Evolutionary conservation across 306 rosid species (phyloP).

Genomic region (Dalbergia cochinchinensis): DNA sequence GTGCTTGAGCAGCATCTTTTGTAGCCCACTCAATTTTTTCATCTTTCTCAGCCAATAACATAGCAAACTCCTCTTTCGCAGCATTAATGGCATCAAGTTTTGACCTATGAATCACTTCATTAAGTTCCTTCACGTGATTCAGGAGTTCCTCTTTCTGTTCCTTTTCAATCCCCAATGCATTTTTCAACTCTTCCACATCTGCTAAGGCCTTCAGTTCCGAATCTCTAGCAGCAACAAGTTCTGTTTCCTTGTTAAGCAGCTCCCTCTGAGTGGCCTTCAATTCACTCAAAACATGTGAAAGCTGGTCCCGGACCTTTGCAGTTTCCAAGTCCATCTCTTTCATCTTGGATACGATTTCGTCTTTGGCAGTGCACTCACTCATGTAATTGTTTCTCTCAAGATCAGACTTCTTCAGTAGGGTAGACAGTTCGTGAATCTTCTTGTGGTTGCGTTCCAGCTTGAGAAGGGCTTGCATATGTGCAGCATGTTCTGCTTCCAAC

Average conservation of each 20-base stretch:
- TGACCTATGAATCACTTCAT: constrained; percentile 48
- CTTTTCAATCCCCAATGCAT: constrained; percentile 50
- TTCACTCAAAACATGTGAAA: constrained; percentile 55
- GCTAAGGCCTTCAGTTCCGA: constrained; percentile 54
- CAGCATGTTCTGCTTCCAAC: constrained; percentile 76
- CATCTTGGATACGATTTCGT: constrained; percentile 57
- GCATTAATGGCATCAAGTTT: constrained; percentile 52
- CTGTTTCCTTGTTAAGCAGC: constrained; percentile 64
- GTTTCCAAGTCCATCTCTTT: constrained; percentile 58
- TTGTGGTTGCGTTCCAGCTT: constrained; percentile 69
- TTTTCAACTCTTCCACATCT: constrained; percentile 52
- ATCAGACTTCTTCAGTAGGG: constrained; percentile 61
- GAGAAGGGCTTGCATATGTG: constrained; percentile 69
- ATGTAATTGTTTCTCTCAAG: constrained; percentile 61
- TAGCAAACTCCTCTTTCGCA: constrained; percentile 56
- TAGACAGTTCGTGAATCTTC: constrained; percentile 60
- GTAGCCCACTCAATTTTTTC: constrained; percentile 56
- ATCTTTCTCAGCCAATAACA: constrained; percentile 55
- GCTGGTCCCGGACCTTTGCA: constrained; percentile 51
- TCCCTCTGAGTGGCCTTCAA: constrained; percentile 62
- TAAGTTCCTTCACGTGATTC: constrained; percentile 63
- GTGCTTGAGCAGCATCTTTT: constrained; percentile 46
- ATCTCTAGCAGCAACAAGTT: constrained; percentile 62
- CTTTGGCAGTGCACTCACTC: constrained; percentile 48
- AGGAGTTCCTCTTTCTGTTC: constrained; percentile 56